A percentile compares a stretch with the other conserved stretches of the same genome.
These are phyloP conservation scores for Eutypa lata DNA, from an alignment of 2,329 filamentous ascomycete genomes.

Conservation along the genomic window DNA sequence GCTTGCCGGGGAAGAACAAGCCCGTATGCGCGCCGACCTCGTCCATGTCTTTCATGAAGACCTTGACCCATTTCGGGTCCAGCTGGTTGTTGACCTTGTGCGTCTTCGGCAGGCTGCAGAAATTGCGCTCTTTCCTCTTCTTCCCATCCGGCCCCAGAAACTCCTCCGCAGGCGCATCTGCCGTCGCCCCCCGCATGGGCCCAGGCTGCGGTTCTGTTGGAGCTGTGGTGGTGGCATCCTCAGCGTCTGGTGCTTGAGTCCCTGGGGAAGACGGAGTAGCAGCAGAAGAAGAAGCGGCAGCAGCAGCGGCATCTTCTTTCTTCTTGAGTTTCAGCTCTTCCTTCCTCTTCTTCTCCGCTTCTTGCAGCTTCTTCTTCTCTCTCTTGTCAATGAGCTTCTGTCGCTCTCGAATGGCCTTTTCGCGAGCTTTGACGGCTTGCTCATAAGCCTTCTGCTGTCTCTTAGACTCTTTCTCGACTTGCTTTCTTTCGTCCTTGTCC, in stretches of 20 bases:
- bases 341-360: conserved; percentile 38
- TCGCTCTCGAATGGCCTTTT: conserved; percentile 61
- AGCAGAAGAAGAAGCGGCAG: conserved; percentile 3
- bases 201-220: conserved; percentile 1
- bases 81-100: conserved; percentile 48
- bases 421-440: conserved; percentile 62
- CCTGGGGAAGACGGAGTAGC: background rate
- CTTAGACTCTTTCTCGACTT: conserved; percentile 66
- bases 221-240: background rate
- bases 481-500: conserved; percentile 64
- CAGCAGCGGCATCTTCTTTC: conserved; percentile 13
- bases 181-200: background rate
- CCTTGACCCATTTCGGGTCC: conserved; percentile 72
- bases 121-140: conserved; percentile 62
- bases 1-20: conserved; percentile 69
- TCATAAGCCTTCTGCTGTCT: conserved; percentile 62
- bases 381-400: conserved; percentile 57
- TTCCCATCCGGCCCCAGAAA: conserved; percentile 11
- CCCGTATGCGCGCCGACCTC: conserved; percentile 84
- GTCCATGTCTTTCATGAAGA: conserved; percentile 80
- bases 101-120: conserved; percentile 65
- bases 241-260: background rate
- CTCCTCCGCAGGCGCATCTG: background rate
- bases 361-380: conserved; percentile 41
- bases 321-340: conserved; percentile 32